Evolutionary conservation across 768 basidiomycete species (phyloP), one percentile per base, ranked within the genome.

Genomic region (Clathrus columnatus): DNA sequence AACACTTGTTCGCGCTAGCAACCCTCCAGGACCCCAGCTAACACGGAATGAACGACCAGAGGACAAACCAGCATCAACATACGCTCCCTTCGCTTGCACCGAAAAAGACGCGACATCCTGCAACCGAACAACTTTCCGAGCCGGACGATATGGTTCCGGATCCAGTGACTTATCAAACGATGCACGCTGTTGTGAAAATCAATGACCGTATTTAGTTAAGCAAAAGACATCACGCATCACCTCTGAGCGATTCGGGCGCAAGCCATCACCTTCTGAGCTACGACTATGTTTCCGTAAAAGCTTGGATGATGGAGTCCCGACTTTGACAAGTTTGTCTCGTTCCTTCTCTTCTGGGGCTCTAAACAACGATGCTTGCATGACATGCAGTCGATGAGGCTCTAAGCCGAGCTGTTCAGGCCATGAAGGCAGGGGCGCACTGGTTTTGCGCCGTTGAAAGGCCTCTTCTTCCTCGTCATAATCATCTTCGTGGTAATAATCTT

Each of bases 351-450:
- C 85, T 14, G 84, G 84, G 66, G 81, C 74, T 45, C 84, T 78
- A 65, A 95, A 95, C 51, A 95, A 70, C 29, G 87, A 85, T 0
- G 87, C 83, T 63, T 95, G 92, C 92, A 95, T 95, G 52, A 94
- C 88, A 63, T 91, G 87, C 77, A 93, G 82, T 70, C 84, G 85
- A 67, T 90, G 88, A 14, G 84, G 77, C 66, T 94, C 90, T n/a
- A 93, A 73, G 5, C 87, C 85, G 24, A 84, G 67, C 50, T 80
- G 80, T 47, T 83, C 77, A 14, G 84, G 81, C 85, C 87, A 88
- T 8, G 36, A 36, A 36, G 86, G 80, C 52, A 82, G 24, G 24
- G 42, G 51, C 14, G n/a, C 21, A 5, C 78, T 69, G 57, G 81
- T 78, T 1, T 67, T 69, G 6, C 65, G 68, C 7, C 41, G 41